Evolutionary conservation across 1,284 basidiomycete species (phyloP).

Genomic region (Microbotryum lychnidis-dioicae): DNA sequence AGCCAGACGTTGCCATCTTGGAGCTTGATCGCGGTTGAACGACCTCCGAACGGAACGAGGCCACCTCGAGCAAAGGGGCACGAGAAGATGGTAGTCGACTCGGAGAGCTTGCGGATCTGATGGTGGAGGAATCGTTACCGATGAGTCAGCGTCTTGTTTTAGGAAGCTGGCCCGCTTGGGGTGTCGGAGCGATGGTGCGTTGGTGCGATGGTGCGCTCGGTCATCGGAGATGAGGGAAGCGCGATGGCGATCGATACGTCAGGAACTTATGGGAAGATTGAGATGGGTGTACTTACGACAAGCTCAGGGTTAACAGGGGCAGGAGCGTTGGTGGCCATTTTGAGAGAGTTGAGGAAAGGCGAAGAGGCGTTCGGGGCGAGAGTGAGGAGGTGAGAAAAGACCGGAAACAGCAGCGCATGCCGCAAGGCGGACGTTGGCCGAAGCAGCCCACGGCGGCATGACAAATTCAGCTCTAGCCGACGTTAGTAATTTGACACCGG

Average conservation of each 20-base stretch:
- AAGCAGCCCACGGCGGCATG: too few species aligned
- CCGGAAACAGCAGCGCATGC: too few species aligned
- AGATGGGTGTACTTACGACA: conserved; percentile 13
- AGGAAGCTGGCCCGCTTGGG: not conserved
- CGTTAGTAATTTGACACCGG: too few species aligned
- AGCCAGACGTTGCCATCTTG: conserved; percentile 67
- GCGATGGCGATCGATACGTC: not conserved
- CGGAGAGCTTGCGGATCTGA: conserved; percentile 33
- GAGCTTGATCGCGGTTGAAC: conserved; percentile 64
- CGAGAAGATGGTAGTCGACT: conserved; percentile 35
- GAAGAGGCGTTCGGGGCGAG: not conserved
- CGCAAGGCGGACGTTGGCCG: too few species aligned
- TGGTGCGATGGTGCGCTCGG: not conserved
- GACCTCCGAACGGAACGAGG: conserved; percentile 40
- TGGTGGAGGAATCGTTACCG: not conserved
- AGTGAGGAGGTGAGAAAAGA: too few species aligned
- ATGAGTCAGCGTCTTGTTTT: not conserved
- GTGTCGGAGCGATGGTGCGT: not conserved
- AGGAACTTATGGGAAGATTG: not conserved
- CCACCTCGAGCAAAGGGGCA: conserved; percentile 39
- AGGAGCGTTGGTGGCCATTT: conserved; percentile 21
- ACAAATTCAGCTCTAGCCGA: too few species aligned
- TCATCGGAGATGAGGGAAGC: not conserved
- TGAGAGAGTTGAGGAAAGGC: not conserved
- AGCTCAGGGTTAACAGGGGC: conserved; percentile 19